Evolutionary conservation across 495 filamentous ascomycete genomes (phyloP), one percentile per base, ranked within the genome.

Genomic region (Geopyxis carbonaria): DNA sequence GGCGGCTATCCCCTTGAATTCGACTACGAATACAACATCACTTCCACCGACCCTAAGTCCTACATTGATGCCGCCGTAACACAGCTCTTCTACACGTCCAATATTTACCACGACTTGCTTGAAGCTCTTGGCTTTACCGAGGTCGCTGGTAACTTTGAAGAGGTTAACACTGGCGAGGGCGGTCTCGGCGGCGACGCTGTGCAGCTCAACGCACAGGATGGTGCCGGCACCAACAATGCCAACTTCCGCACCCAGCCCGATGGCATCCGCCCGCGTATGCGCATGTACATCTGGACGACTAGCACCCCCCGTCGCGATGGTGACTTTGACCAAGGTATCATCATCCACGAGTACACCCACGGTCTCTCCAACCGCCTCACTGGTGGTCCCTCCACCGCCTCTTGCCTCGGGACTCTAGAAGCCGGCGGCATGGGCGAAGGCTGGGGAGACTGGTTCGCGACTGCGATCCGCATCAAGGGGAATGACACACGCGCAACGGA

Each of bases 401-500:
- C 55, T 52, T 70, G 66, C 42, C 56, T 71, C 29, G 52, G 46
- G 28, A 48, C 50, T 2, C 43, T 54, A 9, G 66, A 71, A 45
- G 52, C 61, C 2, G 62, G 65, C 19, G 65, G 68, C 34, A 67
- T 70, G 67, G 66, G 68, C 24, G 68, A 70, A 41, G 68, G 68
- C 29, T 70, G 68, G 68, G 56, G 62, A 19, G 67, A 71, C 47
- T 69, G 66, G 57, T 62, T 62, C 50, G 63, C 62, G 5, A 65
- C 62, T 0, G 64, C 65, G 14, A 64, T 69, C 47, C 61, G 65
- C 31, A 51, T 68, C 40, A 63, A 67, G 59, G 20, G 60, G 11
- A 22, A 13, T 16, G 66, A 69, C 41, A 69, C 60, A 0, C 64
- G 64, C 21, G 29, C 46, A 8, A 69, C 55, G 1, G 47, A 62